Conservation (phyloP, 768 basidiomycete species). For the Lactifluus rugatus region DNA sequence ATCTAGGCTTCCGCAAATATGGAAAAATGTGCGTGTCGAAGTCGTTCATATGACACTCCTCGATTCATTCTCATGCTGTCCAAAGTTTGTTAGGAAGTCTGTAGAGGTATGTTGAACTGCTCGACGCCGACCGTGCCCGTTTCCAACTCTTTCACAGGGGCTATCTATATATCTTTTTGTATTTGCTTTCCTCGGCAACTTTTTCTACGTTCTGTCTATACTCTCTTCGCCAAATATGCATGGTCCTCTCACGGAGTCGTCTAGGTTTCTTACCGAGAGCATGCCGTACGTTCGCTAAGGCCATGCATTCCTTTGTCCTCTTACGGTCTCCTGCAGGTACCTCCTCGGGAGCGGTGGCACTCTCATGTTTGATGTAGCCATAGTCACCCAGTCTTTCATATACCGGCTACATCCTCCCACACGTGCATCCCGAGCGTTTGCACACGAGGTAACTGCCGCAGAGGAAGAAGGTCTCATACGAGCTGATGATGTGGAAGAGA, state of each 20-base stretch:
- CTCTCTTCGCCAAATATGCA: conserved; percentile 60
- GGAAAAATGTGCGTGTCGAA: conserved; percentile 80
- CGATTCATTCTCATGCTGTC: background rate
- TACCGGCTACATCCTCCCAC: conserved; percentile 47
- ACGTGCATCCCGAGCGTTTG: conserved; percentile 15
- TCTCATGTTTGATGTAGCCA: conserved; percentile 85
- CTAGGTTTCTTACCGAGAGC: conserved; percentile 65
- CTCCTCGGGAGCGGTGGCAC: conserved; percentile 90
- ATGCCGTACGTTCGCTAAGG: conserved; percentile 55
- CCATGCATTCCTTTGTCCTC: background rate
- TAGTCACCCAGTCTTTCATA: conserved; percentile 75
- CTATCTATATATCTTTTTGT: conserved; percentile 90
- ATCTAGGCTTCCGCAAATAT: conserved; percentile 91
- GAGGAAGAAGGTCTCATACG: conserved; percentile 23
- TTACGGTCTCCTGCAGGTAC: conserved; percentile 43
- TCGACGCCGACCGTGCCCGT: background rate
- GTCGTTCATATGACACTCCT: background rate
- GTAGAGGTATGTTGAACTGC: conserved; percentile 50
- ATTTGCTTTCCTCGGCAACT: conserved; percentile 89
- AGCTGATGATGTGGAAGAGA: conserved; percentile 14
- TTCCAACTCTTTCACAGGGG: conserved; percentile 40
- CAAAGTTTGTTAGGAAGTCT: conserved; percentile 78
- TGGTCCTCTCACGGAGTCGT: conserved; percentile 49
- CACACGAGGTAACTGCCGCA: conserved; percentile 20
- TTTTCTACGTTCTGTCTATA: conserved; percentile 87